These are phyloP conservation scores for Tuber aestivum DNA, from an alignment of 495 filamentous ascomycete genomes.

Conservation along the genomic window DNA sequence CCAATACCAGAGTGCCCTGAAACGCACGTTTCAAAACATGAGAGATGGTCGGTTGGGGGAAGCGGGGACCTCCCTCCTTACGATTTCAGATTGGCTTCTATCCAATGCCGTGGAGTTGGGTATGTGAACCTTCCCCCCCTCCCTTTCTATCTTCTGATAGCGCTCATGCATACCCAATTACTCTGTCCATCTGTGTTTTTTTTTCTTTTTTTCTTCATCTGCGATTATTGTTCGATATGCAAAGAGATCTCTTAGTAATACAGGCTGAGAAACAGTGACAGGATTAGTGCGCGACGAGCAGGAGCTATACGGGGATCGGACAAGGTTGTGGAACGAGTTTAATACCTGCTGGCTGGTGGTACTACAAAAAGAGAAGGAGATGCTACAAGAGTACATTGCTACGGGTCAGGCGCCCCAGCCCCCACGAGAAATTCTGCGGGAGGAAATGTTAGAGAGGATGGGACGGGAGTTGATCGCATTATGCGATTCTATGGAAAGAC, in stretches of 20 bases:
- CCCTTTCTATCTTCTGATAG: slow-evolving; percentile 19
- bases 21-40: slow-evolving; percentile 68
- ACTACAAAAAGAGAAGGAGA: slow-evolving; percentile 79
- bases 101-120: slow-evolving; percentile 75
- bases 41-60: slow-evolving; percentile 65
- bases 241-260: slow-evolving; percentile 44
- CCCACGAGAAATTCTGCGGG: slow-evolving; percentile 60
- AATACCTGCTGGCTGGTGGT: slow-evolving; percentile 89
- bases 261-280: slow-evolving; percentile 45
- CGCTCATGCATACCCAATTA: slow-evolving; percentile 32
- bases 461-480: slow-evolving; percentile 72
- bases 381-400: slow-evolving; percentile 56
- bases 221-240: slow-evolving; percentile 18
- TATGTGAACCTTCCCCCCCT: slow-evolving; percentile 50
- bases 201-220: background rate
- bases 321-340: slow-evolving; percentile 88
- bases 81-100: slow-evolving; percentile 80
- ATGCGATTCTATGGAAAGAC: slow-evolving; percentile 77
- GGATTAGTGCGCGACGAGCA: slow-evolving; percentile 72
- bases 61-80: slow-evolving; percentile 65
- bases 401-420: slow-evolving; percentile 55
- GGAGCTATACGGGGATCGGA: slow-evolving; percentile 59
- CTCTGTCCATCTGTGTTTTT: slow-evolving; percentile 22
- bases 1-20: slow-evolving; percentile 66
- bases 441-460: slow-evolving; percentile 68